Evolutionary conservation across 371 early-diverging fungal species (phyloP), one percentile per base, ranked within the genome.

Genomic region (Sporodiniella umbellata): DNA sequence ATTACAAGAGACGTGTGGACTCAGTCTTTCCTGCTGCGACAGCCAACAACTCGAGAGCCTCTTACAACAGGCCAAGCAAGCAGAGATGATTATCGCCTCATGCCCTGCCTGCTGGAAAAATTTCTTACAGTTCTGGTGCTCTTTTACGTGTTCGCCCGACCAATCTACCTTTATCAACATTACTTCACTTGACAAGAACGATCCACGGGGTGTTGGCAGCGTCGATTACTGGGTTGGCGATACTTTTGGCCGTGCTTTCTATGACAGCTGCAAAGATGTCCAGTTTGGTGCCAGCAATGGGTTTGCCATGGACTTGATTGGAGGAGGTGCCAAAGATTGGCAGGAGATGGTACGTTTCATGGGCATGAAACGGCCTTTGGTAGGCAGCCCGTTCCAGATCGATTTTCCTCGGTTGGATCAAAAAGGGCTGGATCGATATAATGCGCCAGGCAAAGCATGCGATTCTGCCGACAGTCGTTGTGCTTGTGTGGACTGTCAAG

Each of bases 91-190:
- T 46, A 73, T 87, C 18, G 63, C 76, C 0, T 74, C 84, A 4
- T 89, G 90, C 54, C 90, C 90, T 14, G 90, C 90, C 4, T 89
- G 90, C 58, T 88, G 84, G 86, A 65, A 72, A 23, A 89, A 89
- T 50, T 85, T 89, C 47, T 54, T 79, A 40, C 66, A 72, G 53
- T 87, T 89, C 55, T 89, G 83, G 66, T 89, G 90, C 39, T 64
- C 79, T 0, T 87, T 88, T 46, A 86, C 87, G 2, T 88, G 88
- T 47, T 85, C 85, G 2, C 85, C 85, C 14, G 55, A 84, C 48
- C 89, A 89, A 54, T 81, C 86, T 0, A 80, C 79, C 0, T 87
- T 88, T 66, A 71, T 89, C 38, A 85, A 88, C 22, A 72, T 87
- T 19, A 88, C 85, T 3, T n/a, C n/a, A n/a, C n/a, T n/a, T n/a